Evolutionary conservation across 306 rosid genomes (phyloP).

Genomic region (Delonix regia): DNA sequence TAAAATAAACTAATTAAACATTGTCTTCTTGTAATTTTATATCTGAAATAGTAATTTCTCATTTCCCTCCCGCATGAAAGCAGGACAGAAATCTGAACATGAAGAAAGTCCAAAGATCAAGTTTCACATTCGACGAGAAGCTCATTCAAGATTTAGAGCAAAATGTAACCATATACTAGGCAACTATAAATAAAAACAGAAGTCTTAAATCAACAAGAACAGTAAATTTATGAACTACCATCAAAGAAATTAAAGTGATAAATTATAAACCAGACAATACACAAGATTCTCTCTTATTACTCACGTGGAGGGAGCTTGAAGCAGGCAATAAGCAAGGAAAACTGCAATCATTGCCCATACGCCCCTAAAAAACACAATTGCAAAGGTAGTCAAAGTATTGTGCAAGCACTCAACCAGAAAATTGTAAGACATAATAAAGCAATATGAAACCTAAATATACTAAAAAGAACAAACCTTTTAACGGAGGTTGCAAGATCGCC

Average conservation of each 20-base stretch:
- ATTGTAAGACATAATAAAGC: slow-evolving; percentile 4
- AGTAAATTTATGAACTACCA: background rate
- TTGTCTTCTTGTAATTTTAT: background rate
- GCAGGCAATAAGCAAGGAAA: slow-evolving; percentile 97
- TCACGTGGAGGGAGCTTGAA: slow-evolving; percentile 99
- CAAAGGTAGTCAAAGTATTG: slow-evolving; percentile 9
- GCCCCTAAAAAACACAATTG: slow-evolving; percentile 73
- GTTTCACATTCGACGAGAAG: background rate
- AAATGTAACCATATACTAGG: slow-evolving; percentile 17
- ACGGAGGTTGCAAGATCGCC: slow-evolving; percentile 91
- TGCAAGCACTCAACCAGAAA: background rate
- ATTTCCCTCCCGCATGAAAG: background rate
- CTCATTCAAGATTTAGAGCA: slow-evolving; percentile 11
- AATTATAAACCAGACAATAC: background rate
- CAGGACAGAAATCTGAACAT: slow-evolving; percentile 21
- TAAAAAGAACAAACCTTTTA: slow-evolving; percentile 67
- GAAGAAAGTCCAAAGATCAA: slow-evolving; percentile 3
- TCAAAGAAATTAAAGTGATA: slow-evolving; percentile 25
- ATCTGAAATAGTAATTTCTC: background rate
- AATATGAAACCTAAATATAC: slow-evolving; percentile 5
- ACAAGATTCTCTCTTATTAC: slow-evolving; percentile 39
- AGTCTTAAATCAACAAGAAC: background rate
- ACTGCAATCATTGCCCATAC: slow-evolving; percentile 97
- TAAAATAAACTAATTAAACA: slow-evolving; percentile 13
- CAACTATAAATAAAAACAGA: background rate